These are phyloP conservation scores for Fusarium nodosum DNA, from an alignment of 2,329 filamentous ascomycete species.

Conservation along the genomic window DNA sequence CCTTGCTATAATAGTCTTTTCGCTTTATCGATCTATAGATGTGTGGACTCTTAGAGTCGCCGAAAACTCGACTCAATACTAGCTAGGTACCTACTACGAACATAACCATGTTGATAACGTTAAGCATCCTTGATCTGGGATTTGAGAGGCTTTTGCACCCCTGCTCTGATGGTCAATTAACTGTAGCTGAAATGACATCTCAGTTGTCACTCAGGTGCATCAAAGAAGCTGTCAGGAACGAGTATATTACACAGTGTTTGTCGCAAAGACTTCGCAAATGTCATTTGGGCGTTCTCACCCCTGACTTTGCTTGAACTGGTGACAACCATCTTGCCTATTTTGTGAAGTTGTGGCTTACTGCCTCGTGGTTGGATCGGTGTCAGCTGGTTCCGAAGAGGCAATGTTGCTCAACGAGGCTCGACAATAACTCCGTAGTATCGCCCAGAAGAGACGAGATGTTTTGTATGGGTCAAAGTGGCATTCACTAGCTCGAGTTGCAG, in stretches of 20 bases:
- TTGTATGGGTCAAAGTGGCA: constrained; percentile 36
- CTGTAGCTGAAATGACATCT: neutral
- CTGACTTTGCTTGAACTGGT: neutral
- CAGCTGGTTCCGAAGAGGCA: constrained; percentile 17
- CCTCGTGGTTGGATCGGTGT: constrained; percentile 26
- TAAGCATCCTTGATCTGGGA: neutral
- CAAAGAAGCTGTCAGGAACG: neutral
- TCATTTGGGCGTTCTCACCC: constrained; percentile 9
- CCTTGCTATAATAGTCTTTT: neutral
- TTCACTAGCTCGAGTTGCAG: constrained; percentile 23
- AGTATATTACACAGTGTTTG: constrained; percentile 21
- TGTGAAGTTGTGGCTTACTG: constrained; percentile 1
- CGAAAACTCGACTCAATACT: neutral
- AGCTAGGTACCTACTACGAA: neutral
- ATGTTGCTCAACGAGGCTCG: constrained; percentile 32
- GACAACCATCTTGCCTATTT: constrained; percentile 9
- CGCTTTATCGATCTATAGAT: neutral
- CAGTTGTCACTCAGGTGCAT: neutral
- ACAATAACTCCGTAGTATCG: constrained; percentile 25
- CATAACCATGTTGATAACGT: neutral
- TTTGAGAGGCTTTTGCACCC: neutral
- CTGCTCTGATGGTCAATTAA: constrained; percentile 1
- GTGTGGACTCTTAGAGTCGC: neutral
- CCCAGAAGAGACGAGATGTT: constrained; percentile 32
- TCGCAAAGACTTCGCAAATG: neutral